Conservation (phyloP, 2,329 filamentous ascomycete genomes). For the Aspergillus sp. region DNA sequence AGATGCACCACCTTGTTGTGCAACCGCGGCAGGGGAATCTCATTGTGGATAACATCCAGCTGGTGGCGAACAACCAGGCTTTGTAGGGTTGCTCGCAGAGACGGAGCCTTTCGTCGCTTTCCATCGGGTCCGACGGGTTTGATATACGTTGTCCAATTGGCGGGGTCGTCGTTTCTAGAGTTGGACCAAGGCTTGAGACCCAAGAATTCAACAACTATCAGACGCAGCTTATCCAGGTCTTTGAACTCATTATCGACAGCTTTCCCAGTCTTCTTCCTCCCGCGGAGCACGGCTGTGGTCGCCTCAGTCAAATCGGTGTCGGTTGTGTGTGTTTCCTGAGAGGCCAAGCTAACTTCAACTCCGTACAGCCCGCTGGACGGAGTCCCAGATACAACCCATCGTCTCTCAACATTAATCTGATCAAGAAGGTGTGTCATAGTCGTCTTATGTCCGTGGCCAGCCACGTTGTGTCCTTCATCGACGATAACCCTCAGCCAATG, state of each 20-base stretch:
- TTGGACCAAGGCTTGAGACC: conserved; percentile 78
- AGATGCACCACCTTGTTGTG: conserved; percentile 70
- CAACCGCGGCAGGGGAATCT: conserved; percentile 68
- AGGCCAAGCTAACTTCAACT: conserved; percentile 60
- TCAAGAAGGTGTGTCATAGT: conserved; percentile 56
- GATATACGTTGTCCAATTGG: conserved; percentile 73
- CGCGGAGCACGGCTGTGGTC: conserved; percentile 31
- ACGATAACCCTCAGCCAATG: conserved; percentile 89
- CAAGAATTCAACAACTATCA: conserved; percentile 69
- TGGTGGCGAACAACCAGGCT: conserved; percentile 79
- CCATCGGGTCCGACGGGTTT: conserved; percentile 61
- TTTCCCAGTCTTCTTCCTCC: conserved; percentile 39
- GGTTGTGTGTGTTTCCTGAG: conserved; percentile 36
- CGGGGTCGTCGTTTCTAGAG: conserved; percentile 56
- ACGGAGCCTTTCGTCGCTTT: conserved; percentile 40
- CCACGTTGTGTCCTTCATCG: conserved; percentile 86
- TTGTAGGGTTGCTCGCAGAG: conserved; percentile 68
- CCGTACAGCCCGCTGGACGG: conserved; percentile 82
- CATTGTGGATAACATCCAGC: conserved; percentile 64
- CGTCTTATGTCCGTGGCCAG: conserved; percentile 63
- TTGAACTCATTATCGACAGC: conserved; percentile 56
- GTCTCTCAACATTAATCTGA: conserved; percentile 62
- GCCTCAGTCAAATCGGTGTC: conserved; percentile 37
- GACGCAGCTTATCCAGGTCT: conserved; percentile 66
- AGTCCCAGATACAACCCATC: conserved; percentile 90